Percentiles rank a stretch among this genome's conserved stretches.
Evolutionary conservation across 495 filamentous ascomycete species (phyloP).

Genomic region (Neurospora sp.): DNA sequence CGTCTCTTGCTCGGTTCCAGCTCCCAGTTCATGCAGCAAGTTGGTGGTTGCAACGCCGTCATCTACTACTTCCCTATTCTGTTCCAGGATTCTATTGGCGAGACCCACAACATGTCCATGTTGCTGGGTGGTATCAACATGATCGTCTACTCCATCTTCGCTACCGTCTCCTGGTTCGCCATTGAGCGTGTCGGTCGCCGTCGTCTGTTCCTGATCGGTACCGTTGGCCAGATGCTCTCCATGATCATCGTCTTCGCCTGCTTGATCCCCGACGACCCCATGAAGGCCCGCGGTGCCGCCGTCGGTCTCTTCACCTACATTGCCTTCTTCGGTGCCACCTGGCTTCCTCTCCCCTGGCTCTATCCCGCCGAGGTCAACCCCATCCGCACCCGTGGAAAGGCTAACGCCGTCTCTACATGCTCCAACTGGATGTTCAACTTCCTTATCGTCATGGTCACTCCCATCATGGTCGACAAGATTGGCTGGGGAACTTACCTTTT

Average conservation of each 20-base stretch:
- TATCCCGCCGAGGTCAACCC: constrained; percentile 63
- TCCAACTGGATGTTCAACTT: constrained; percentile 80
- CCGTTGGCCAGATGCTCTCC: constrained; percentile 54
- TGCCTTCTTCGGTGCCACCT: constrained; percentile 64
- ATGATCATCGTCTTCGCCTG: constrained; percentile 72
- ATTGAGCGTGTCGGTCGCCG: constrained; percentile 66
- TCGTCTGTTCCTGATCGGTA: constrained; percentile 61
- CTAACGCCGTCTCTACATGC: constrained; percentile 67
- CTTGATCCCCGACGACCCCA: constrained; percentile 47
- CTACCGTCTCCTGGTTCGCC: constrained; percentile 73
- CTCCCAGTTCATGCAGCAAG: constrained; percentile 70
- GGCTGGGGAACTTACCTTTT: constrained; percentile 72
- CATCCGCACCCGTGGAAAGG: constrained; percentile 62
- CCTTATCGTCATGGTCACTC: constrained; percentile 70
- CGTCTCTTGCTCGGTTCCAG: constrained; percentile 51
- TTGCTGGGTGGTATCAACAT: constrained; percentile 73
- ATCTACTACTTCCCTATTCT: constrained; percentile 80
- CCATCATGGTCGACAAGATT: constrained; percentile 58
- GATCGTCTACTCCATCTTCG: constrained; percentile 67
- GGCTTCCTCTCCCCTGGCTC: constrained; percentile 61
- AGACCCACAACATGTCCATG: constrained; percentile 49
- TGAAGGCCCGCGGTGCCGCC: constrained; percentile 56
- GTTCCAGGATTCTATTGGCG: constrained; percentile 54
- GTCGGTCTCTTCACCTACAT: constrained; percentile 77
- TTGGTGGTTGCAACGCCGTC: constrained; percentile 67